Evolutionary conservation across 2,329 filamentous ascomycete genomes (phyloP).

Genomic region (Pseudogymnoascus sp.): DNA sequence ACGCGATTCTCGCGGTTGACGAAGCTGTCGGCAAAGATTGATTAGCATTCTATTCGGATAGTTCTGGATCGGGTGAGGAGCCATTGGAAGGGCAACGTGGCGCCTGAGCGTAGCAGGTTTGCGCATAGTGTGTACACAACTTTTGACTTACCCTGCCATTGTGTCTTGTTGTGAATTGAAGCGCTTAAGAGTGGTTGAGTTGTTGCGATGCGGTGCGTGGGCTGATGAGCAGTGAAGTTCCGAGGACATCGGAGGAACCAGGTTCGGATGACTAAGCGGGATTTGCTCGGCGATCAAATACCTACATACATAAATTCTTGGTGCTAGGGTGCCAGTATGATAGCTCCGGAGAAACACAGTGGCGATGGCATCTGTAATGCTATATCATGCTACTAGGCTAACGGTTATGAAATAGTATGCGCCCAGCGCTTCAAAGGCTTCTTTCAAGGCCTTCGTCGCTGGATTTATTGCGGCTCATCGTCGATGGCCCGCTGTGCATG

Average conservation of each 20-base stretch:
- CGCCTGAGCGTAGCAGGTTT: too few relatives aligned
- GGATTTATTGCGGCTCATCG: constrained; percentile 18
- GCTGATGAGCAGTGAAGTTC: constrained; percentile 10
- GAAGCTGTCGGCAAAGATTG: constrained; percentile 31
- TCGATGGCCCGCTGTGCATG: constrained; percentile 4
- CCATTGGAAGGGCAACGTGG: constrained; percentile 1
- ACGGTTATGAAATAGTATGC: constrained; percentile 19
- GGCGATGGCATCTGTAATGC: constrained; percentile 4
- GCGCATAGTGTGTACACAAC: not conserved
- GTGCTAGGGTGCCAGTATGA: not conserved
- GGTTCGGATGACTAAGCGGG: constrained; percentile 2
- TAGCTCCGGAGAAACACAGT: not conserved
- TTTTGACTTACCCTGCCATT: constrained; percentile 28
- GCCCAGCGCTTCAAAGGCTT: constrained; percentile 25
- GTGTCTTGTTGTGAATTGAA: constrained; percentile 18
- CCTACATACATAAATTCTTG: constrained; percentile 5
- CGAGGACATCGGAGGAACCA: not conserved
- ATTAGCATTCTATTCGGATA: constrained; percentile 19
- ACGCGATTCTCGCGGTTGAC: constrained; percentile 71
- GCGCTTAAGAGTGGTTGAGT: constrained; percentile 10
- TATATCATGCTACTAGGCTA: constrained; percentile 9
- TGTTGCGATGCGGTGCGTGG: constrained; percentile 10
- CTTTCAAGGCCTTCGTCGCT: constrained; percentile 25
- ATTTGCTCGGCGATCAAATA: not conserved
- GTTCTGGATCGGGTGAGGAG: not conserved